Conservation (phyloP, 2,329 filamentous ascomycete genomes). For the Ophiostoma himal-ulmi region DNA sequence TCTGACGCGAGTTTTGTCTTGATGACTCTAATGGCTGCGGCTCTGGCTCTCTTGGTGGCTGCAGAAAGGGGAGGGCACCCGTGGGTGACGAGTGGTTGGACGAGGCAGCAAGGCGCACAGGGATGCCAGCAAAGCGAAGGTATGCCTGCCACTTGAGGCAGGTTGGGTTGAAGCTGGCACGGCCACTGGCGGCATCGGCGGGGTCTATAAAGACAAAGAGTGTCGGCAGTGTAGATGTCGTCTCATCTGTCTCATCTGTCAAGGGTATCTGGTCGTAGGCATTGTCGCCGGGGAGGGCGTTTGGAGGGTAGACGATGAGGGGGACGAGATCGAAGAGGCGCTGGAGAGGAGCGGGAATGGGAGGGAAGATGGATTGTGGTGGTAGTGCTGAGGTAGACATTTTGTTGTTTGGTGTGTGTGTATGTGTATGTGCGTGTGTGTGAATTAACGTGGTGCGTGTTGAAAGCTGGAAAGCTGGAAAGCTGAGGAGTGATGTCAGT, state of each 20-base stretch:
- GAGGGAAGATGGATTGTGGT: conserved; percentile 35
- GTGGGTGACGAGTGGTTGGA: conserved; percentile 91
- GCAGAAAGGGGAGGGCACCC: conserved; percentile 80
- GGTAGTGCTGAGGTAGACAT: conserved; percentile 3
- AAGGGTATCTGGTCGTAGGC: conserved; percentile 15
- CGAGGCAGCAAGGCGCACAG: conserved; percentile 62
- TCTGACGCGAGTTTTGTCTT: neutral
- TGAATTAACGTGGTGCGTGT: neutral
- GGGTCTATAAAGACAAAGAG: conserved; percentile 73
- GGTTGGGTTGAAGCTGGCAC: conserved; percentile 80
- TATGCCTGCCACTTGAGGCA: conserved; percentile 98
- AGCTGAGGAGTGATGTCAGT: neutral
- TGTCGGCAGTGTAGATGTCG: conserved; percentile 40
- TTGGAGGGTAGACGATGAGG: conserved; percentile 65
- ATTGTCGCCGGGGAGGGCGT: conserved; percentile 59
- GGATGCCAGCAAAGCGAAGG: conserved; percentile 67
- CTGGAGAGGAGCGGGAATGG: conserved; percentile 68
- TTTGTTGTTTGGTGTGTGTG: neutral
- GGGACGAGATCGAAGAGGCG: conserved; percentile 81
- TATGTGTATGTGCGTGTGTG: neutral
- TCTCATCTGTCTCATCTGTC: conserved; percentile 26
- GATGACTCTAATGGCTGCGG: neutral
- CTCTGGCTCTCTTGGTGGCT: conserved; percentile 42
- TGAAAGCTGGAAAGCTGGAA: neutral
- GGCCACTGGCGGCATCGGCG: conserved; percentile 53